Percentiles rank a stretch among this genome's conserved stretches.
Evolutionary conservation across 129 eudicot species (phyloP).

Genomic region (Pseudognaphalium luteoalbum): DNA sequence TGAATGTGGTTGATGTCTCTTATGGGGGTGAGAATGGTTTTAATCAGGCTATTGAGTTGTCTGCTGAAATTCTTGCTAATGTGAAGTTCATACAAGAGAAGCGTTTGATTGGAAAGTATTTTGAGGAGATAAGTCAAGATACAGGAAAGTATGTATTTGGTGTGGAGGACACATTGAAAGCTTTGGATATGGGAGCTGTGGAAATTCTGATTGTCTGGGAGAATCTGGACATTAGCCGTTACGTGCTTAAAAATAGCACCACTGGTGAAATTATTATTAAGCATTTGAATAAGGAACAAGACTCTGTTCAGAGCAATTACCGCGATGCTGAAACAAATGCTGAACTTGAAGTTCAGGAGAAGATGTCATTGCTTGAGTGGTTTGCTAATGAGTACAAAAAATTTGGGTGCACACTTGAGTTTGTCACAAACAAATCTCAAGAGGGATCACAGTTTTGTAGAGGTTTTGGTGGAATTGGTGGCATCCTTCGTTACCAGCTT

Average conservation of each 20-base stretch:
- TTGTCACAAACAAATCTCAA: constrained; percentile 47
- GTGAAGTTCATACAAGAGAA: constrained; percentile 49
- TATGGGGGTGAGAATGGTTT: constrained; percentile 50
- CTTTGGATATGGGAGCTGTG: constrained; percentile 52
- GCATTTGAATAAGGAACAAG: constrained; percentile 41
- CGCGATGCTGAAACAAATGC: constrained; percentile 29
- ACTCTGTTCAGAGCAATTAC: constrained; percentile 40
- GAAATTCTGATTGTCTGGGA: constrained; percentile 48
- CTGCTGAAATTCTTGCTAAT: constrained; percentile 40
- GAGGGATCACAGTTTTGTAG: constrained; percentile 45
- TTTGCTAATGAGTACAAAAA: constrained; percentile 36
- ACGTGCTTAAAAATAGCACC: constrained; percentile 24
- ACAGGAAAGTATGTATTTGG: constrained; percentile 23
- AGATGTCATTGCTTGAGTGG: constrained; percentile 38
- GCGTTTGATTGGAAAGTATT: constrained; percentile 42
- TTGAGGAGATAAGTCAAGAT: constrained; percentile 49
- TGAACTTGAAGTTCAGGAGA: constrained; percentile 42
- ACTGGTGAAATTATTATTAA: constrained; percentile 33
- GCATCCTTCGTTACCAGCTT: constrained; percentile 46
- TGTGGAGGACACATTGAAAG: constrained; percentile 44
- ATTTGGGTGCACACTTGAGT: constrained; percentile 45
- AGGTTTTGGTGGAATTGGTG: constrained; percentile 50
- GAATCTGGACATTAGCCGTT: constrained; percentile 38
- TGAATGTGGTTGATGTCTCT: constrained; percentile 45
- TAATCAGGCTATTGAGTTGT: constrained; percentile 45